Base-by-base conservation (phyloP, 306 rosid species). In the Vigna mungo region DNA sequence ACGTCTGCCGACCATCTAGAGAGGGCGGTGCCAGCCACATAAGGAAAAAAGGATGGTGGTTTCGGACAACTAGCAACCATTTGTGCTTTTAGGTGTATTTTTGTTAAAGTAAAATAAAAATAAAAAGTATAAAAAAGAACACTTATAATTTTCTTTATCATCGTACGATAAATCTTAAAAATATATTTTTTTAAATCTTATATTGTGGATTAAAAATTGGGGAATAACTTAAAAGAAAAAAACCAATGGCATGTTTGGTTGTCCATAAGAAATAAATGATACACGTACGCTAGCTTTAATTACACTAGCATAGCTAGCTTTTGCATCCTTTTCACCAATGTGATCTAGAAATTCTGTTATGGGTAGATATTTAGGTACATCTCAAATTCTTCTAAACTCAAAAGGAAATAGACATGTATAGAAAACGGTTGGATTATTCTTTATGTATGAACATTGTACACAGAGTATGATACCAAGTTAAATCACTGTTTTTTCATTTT, bases 11-110 rank as follows among this genome's bases (percentile, higher is more conserved):
- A 36, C 41, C 41, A 36, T 1, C 7, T 36, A 36, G 7, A 65
- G 18, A 48, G 83, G 86, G 25, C 86, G 77, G 83, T 78, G 80
- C 16, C 80, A 65, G 61, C 27, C 80, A 65, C 47, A 59, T 78
- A 73, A 72, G 77, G 68, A 72, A 37, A 63, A 56, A 20, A 13
- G 55, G 52, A 44, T 23, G 46, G 10, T 37, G 15, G 7, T 71
- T 36, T 68, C 3, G 34, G 52, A n/a, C 34, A 39, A 5, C 7
- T 39, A 7, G 2, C 10, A 39, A 39, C 44, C 61, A 63, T 34
- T 62, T 71, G 15, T 61, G 43, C 16, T 36, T 23, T 60, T 60
- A 20, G n/a, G 30, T 27, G 6, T 65, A 63, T 4, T 52, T 34
- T 65, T 32, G 9, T 32, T 65, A 43, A 23, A 34, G 4, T 34